A percentile compares a stretch with the other conserved stretches of the same genome.
Evolutionary conservation across 2,329 filamentous ascomycete genomes (phyloP).

Genomic region (Fusarium domesticum): DNA sequence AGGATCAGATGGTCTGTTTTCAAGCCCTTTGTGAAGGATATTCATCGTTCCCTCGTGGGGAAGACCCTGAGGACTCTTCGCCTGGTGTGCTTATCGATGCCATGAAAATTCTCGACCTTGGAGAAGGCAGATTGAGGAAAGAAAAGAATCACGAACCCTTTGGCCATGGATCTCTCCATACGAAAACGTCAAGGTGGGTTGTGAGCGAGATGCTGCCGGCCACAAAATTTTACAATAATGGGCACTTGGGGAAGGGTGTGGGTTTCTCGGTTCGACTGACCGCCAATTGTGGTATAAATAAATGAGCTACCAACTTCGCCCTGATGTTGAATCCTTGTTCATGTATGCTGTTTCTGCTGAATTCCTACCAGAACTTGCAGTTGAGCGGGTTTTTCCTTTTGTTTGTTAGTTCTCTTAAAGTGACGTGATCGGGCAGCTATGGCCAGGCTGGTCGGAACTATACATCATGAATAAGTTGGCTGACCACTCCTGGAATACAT

Average conservation of each 20-base stretch:
- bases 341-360: not conserved
- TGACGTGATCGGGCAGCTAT: too few relatives aligned
- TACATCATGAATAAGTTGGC: too few relatives aligned
- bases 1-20: constrained; percentile 61
- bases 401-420: too few relatives aligned
- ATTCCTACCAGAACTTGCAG: too few relatives aligned
- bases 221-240: constrained; percentile 50
- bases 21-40: constrained; percentile 54
- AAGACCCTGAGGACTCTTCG: constrained; percentile 13
- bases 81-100: constrained; percentile 25
- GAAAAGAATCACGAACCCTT: constrained; percentile 51
- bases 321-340: not conserved
- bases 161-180: constrained; percentile 54
- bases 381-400: too few relatives aligned
- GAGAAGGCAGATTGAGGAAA: constrained; percentile 32
- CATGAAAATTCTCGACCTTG: constrained; percentile 31
- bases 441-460: too few relatives aligned
- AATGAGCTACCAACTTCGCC: not conserved
- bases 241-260: constrained; percentile 47
- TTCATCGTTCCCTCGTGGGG: constrained; percentile 44
- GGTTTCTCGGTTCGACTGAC: constrained; percentile 25
- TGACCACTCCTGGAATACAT: too few relatives aligned
- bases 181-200: constrained; percentile 61
- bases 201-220: constrained; percentile 48
- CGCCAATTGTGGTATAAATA: not conserved